Percentiles rank a stretch among this genome's conserved stretches.
These are phyloP conservation scores for Ilex paraguariensis DNA, from an alignment of 305 asterid genomes.

Conservation along the genomic window DNA sequence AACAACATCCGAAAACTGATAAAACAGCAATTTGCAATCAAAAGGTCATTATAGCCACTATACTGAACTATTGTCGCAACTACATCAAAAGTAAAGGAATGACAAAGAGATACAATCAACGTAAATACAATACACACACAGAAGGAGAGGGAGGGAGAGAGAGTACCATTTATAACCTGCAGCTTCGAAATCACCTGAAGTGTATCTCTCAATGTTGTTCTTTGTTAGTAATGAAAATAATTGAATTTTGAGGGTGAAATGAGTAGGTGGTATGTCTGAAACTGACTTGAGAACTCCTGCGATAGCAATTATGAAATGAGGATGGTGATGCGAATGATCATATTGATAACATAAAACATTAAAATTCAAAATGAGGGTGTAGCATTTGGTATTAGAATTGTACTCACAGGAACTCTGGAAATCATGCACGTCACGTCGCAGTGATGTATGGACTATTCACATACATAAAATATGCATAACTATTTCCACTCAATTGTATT, in stretches of 20 bases:
- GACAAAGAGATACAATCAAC: background rate
- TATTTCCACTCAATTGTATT: no score
- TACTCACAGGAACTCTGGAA: no score
- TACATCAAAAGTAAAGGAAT: no score
- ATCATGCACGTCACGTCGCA: no score
- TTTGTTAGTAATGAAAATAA: conserved; percentile 31
- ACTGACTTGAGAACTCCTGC: conserved; percentile 32
- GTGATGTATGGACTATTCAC: no score
- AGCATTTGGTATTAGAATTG: no score
- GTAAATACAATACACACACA: background rate
- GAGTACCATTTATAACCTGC: conserved; percentile 58
- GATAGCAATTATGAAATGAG: background rate
- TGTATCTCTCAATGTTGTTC: conserved; percentile 36
- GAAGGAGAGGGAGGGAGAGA: background rate
- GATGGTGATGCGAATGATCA: background rate
- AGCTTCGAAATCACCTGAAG: conserved; percentile 40
- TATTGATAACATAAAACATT: no score
- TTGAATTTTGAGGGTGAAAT: conserved; percentile 34
- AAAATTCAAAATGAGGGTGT: no score
- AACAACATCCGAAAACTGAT: background rate
- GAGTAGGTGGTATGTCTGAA: conserved; percentile 43
- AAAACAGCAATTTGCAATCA: background rate
- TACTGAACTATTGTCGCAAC: no score
- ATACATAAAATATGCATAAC: no score
- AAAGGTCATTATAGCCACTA: no score